A percentile compares a stretch with the other conserved stretches of the same genome.
Conservation (phyloP, 768 basidiomycete species). For the Leccinellum rugosiceps region DNA sequence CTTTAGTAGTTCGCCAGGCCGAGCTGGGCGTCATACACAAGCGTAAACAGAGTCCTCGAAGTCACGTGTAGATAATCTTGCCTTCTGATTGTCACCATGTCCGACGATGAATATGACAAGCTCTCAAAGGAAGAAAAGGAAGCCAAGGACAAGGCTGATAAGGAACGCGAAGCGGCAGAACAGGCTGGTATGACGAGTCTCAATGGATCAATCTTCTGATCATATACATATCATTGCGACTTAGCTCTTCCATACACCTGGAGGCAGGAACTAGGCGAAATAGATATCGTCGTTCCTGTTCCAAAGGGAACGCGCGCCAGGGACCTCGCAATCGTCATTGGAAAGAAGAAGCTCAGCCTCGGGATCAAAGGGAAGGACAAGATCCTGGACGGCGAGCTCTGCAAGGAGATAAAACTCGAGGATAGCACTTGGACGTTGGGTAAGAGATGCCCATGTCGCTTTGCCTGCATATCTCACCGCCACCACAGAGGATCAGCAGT, state of each 20-base stretch:
- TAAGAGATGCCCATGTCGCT: constrained; percentile 38
- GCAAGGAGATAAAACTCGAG: constrained; percentile 91
- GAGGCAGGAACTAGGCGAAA: constrained; percentile 85
- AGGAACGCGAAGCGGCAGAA: constrained; percentile 68
- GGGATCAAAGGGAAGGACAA: constrained; percentile 83
- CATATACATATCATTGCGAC: constrained; percentile 7
- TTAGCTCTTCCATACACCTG: constrained; percentile 87
- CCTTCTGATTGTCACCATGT: constrained; percentile 28
- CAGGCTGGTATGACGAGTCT: constrained; percentile 67
- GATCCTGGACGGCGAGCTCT: constrained; percentile 87
- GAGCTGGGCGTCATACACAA: constrained; percentile 29
- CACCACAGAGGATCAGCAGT: constrained; percentile 68
- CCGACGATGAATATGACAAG: constrained; percentile 65
- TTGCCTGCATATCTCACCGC: constrained; percentile 6
- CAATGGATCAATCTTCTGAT: constrained; percentile 16
- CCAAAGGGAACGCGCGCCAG: constrained; percentile 82
- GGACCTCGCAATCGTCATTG: constrained; percentile 69
- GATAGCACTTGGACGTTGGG: constrained; percentile 97
- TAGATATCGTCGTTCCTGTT: constrained; percentile 80
- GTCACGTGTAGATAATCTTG: constrained; percentile 31
- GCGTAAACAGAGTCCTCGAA: constrained; percentile 25
- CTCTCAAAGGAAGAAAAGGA: constrained; percentile 76
- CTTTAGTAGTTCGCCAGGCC: constrained; percentile 9
- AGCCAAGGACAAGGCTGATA: constrained; percentile 62
- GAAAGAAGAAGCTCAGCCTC: constrained; percentile 80